Conservation (phyloP, 345 rosid genomes). For the Draba incana region DNA sequence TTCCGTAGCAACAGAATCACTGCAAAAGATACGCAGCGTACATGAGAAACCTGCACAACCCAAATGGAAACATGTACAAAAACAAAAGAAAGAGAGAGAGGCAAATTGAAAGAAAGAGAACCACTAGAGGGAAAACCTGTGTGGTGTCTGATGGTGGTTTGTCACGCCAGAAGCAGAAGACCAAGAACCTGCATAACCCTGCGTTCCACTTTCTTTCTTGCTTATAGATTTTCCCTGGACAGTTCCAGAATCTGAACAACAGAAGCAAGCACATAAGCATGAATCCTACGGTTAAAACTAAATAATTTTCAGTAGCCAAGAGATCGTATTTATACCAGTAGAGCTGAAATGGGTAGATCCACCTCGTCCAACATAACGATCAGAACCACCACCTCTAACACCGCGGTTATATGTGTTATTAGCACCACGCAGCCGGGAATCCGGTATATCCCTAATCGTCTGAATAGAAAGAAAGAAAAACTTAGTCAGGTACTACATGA, state of each 20-base stretch:
- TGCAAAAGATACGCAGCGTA: conserved; percentile 47
- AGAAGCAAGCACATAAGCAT: conserved; percentile 34
- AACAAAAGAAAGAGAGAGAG: background rate
- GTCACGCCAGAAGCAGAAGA: conserved; percentile 54
- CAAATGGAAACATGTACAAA: conserved; percentile 21
- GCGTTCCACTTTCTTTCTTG: conserved; percentile 83
- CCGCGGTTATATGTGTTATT: conserved; percentile 60
- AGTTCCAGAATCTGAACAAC: conserved; percentile 62
- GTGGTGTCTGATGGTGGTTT: conserved; percentile 44
- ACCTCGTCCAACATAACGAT: conserved; percentile 68
- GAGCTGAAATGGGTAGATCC: conserved; percentile 51
- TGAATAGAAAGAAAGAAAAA: conserved; percentile 44
- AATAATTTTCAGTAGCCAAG: conserved; percentile 10
- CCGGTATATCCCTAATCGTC: conserved; percentile 73
- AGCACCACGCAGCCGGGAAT: conserved; percentile 64
- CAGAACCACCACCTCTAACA: conserved; percentile 68
- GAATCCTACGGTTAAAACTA: conserved; percentile 28
- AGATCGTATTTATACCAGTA: conserved; percentile 56
- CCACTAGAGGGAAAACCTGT: conserved; percentile 52
- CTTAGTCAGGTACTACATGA: conserved; percentile 2
- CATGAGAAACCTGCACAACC: conserved; percentile 35
- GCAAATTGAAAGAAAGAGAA: conserved; percentile 1
- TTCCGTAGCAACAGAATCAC: conserved; percentile 56
- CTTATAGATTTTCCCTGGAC: conserved; percentile 60
- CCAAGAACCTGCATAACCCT: conserved; percentile 52